phyloP scores from a whole-genome alignment of 2,329 filamentous ascomycete species.

The Domatiomyces globalis region DNA sequence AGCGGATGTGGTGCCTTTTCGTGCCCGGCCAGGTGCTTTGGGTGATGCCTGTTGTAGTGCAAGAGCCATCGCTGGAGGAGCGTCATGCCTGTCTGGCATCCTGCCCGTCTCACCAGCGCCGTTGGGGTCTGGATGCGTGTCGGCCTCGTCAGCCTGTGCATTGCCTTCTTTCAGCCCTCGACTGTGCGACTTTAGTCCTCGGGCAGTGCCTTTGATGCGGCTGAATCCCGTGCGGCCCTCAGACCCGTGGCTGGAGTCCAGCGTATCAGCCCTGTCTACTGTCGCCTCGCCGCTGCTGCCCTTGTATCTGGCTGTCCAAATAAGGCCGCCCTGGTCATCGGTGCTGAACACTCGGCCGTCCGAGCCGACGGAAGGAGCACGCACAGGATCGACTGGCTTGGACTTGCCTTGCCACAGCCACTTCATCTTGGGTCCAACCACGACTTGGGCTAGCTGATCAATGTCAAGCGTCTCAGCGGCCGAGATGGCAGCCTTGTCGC shows the following conservation, averaged over 20 bases:
- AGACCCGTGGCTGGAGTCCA: background rate
- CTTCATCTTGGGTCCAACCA: conserved; percentile 69
- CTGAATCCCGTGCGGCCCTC: conserved; percentile 6
- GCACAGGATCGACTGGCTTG: conserved; percentile 35
- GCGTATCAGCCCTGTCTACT: background rate
- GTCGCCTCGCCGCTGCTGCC: conserved; percentile 4
- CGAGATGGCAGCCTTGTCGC: conserved; percentile 76
- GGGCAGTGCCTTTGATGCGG: conserved; percentile 11
- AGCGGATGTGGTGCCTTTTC: background rate
- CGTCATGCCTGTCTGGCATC: background rate
- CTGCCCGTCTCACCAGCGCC: background rate
- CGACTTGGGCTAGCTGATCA: conserved; percentile 63
- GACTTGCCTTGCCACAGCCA: conserved; percentile 94
- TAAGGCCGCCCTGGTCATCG: conserved; percentile 32
- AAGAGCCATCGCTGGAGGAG: background rate
- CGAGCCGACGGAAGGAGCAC: conserved; percentile 10
- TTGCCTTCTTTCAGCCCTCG: background rate
- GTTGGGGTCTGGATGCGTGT: background rate
- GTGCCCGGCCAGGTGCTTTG: background rate
- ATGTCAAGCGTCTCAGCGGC: conserved; percentile 88
- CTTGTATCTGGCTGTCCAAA: conserved; percentile 31
- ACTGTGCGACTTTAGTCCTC: conserved; percentile 8
- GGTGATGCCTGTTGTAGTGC: background rate
- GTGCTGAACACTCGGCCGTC: conserved; percentile 30
- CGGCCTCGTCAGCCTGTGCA: background rate